A percentile compares a stretch with the other conserved stretches of the same genome.
phyloP scores from a whole-genome alignment of 2,329 filamentous ascomycete species.

The Leptosphaerulina australis region DNA sequence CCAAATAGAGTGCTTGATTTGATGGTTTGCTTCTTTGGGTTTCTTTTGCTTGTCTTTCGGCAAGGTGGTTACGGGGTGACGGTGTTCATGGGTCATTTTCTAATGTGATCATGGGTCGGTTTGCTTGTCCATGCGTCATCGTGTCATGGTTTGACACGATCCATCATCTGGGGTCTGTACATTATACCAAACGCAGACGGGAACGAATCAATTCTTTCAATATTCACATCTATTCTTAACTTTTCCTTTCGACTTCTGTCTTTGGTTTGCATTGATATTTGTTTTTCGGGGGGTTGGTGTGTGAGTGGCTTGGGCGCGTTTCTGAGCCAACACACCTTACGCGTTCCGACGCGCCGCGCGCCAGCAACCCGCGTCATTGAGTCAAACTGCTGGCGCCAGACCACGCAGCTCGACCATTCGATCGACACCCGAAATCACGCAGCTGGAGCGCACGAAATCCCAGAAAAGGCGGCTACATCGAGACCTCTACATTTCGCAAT shows the following conservation, averaged over 20 bases:
- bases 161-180: conserved; percentile 49
- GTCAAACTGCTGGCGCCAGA: background rate
- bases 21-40: conserved; percentile 58
- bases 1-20: conserved; percentile 76
- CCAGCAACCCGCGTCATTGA: background rate
- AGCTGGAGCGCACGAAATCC: background rate
- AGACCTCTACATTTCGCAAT: too few relatives aligned
- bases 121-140: conserved; percentile 49
- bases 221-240: conserved; percentile 32
- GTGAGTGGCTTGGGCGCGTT: too few relatives aligned
- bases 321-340: background rate
- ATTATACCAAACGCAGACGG: conserved; percentile 51
- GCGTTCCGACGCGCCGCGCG: conserved; percentile 3
- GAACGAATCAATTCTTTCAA: conserved; percentile 51
- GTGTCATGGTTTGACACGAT: conserved; percentile 48
- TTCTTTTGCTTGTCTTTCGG: conserved; percentile 55
- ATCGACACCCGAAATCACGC: background rate
- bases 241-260: conserved; percentile 2
- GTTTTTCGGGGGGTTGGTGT: too few relatives aligned
- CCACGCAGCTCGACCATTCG: background rate
- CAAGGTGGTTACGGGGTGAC: conserved; percentile 51
- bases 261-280: background rate
- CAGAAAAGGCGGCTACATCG: too few relatives aligned
- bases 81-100: conserved; percentile 53
- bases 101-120: conserved; percentile 61